Base-by-base conservation (phyloP, 768 basidiomycete species). In the Saitozyma sp. region DNA sequence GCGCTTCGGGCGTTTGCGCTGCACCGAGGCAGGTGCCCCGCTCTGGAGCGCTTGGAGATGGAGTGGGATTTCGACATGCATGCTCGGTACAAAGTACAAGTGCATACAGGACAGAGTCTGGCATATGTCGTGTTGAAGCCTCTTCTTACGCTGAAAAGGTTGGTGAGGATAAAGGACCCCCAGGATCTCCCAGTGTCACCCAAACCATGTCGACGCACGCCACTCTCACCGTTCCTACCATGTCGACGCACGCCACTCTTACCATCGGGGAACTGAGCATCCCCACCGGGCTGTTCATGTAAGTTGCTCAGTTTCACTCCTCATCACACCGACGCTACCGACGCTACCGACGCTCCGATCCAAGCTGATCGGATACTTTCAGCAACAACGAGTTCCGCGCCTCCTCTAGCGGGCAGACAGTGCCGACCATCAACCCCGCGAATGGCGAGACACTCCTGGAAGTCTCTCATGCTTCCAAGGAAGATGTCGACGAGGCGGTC, bases 401-500 rank as follows among this genome's bases (percentile, higher is more conserved):
- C 1, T 65, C 62, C 17, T 70, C 57, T 29, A 56, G 58, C 50
- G 61, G 57, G 41, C 41, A 50, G 52, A 71, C 76, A 1, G 62
- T 73, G 54, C 29, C 51, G 58, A 89, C 77, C 29, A 62, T 76
- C 65, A 78, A 82, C 68, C 82, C 82, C 0, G 84, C 88, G 0
- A 89, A 77, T 19, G 91, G 89, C 50, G 83, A 89, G 72, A 50
- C 58, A 10, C 61, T 71, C 10, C 52, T 73, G 48, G 59, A 69
- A 43, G 79, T 91, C 62, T 78, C 85, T 0, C 85, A 85, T 73
- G 91, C 84, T 38, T 85, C 85, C 1, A 59, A 83, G 9, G 83
- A 85, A 66, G 92, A 93, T 73, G 85, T 94, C 64, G 89, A 94
- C 76, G 69, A 77, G 51, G 91, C 91, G 0, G 91, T 92, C 61